Evolutionary conservation across 805 yeast species (phyloP), one percentile per base, ranked within the genome.

Genomic region (Candida easanensis): DNA sequence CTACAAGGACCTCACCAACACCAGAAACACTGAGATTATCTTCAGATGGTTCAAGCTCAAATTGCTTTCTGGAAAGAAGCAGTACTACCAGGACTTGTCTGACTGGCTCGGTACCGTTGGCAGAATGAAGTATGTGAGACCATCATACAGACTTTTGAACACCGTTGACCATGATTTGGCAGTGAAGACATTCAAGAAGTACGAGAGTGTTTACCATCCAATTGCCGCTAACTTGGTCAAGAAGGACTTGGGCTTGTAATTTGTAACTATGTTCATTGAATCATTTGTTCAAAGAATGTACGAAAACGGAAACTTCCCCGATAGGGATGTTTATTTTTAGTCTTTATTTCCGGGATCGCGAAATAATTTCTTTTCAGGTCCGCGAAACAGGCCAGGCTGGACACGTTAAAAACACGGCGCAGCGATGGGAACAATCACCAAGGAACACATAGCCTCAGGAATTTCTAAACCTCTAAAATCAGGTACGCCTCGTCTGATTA

Each of bases 51-150:
- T 73, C 62, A 70, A 80, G 46, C 72, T 88, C 41, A 80, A 84
- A 52, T 70, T 87, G 7, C 65, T 71, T 0, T 84, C 83, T 23
- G 66, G 71, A 22, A 66, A 78, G 42, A 48, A 58, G 11, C 62
- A 69, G 26, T 67, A 69, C 39, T 76, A 82, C 60, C 66, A 64
- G 44, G 66, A 64, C 34, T 67, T 89, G 36, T 88, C 95, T 4
- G 77, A 79, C 41, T 89, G 96, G 96, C 73, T 89, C 42, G 95
- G 91, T 11, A 81, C 90, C 3, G 93, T 89, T 18, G 97, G 97
- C 17, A 77, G 97, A 70, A 89, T 89, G 97, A 89, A 89, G 68
- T 89, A 82, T 59, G 96, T 87, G 20, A 77, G 97, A 63, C 96
- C 97, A 23, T 88, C 93, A 4, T 88, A 80, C 65, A 73, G 79